Evolutionary conservation across 306 rosid species (phyloP), one percentile per base, ranked within the genome.

Genomic region (Quercus alba): DNA sequence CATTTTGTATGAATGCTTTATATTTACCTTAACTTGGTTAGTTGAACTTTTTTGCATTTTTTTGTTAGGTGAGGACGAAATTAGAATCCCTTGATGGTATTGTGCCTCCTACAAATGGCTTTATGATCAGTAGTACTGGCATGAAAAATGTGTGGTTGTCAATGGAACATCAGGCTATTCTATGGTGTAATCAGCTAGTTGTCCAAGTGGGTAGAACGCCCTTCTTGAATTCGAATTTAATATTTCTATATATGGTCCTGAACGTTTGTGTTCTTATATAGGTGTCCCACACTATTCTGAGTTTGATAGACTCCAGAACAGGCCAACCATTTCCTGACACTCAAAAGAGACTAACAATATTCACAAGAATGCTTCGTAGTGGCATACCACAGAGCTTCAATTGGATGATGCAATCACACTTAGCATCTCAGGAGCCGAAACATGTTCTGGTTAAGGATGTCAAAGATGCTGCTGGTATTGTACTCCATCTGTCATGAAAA

Each of bases 61-160:
- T 55, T 61, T 58, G 78, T 64, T 57, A 96, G 99, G 97, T 93
- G 21, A 86, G 98, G 68, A 75, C 98, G 52, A 93, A 93, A 84
- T 86, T 89, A 85, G 86, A 94, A 74, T 89, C 98, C 68, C 97
- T 96, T 80, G 93, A 91, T 86, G 89, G 91, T 86, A 91, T 96
- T 83, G 97, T 96, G 81, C 99, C 99, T 75, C 92, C 97, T 68
- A 91, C 99, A 23, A 98, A 96, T 82, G 98, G 99, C 84, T 94
- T 96, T 88, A 84, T 91, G 98, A 88, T 96, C 87, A 93, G 98
- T 80, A 96, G 93, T 84, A 91, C 97, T 54, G 87, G 93, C 88
- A 89, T 96, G 95, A 93, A 79, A 84, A 90, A 93, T 89, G 99
- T 96, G 81, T 96, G 99, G 99, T 81, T 96, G 82, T 96, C 99